Evolutionary conservation across 208 protist species (phyloP).

Genomic region (Acanthamoeba comandoni): DNA sequence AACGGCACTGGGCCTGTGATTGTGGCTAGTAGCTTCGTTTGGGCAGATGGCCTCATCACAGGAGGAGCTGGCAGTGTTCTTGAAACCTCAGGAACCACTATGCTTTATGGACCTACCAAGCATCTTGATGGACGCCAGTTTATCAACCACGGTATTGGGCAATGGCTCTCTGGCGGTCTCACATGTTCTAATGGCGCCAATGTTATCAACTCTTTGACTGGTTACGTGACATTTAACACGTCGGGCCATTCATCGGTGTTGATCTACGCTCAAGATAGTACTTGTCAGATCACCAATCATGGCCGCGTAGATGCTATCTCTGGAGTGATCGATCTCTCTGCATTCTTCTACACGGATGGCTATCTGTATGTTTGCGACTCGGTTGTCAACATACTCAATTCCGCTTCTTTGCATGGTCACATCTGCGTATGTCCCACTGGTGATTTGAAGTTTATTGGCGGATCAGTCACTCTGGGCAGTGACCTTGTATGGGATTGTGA

Average conservation of each 20-base stretch:
- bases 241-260: background rate
- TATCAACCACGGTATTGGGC: constrained; percentile 58
- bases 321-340: constrained; percentile 43
- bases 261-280: background rate
- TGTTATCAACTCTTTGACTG: constrained; percentile 26
- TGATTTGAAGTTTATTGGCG: constrained; percentile 44
- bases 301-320: constrained; percentile 33
- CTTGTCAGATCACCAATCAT: constrained; percentile 27
- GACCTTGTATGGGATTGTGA: constrained; percentile 33
- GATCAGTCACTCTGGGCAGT: background rate
- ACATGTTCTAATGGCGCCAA: constrained; percentile 22
- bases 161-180: constrained; percentile 47
- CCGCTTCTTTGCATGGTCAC: constrained; percentile 19
- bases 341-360: constrained; percentile 43
- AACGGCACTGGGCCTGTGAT: background rate
- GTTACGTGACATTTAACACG: background rate
- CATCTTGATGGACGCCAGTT: constrained; percentile 22
- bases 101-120: constrained; percentile 30
- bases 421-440: constrained; percentile 37
- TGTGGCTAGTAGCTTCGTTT: no score
- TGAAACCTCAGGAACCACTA: constrained; percentile 24
- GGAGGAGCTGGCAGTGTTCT: constrained; percentile 25
- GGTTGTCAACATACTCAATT: constrained; percentile 28
- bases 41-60: no score
- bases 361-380: constrained; percentile 72